Percentiles rank a stretch among this genome's conserved stretches.
These are phyloP conservation scores for Stachybotrys echinatus DNA, from an alignment of 2,329 filamentous ascomycete genomes.

Conservation along the genomic window DNA sequence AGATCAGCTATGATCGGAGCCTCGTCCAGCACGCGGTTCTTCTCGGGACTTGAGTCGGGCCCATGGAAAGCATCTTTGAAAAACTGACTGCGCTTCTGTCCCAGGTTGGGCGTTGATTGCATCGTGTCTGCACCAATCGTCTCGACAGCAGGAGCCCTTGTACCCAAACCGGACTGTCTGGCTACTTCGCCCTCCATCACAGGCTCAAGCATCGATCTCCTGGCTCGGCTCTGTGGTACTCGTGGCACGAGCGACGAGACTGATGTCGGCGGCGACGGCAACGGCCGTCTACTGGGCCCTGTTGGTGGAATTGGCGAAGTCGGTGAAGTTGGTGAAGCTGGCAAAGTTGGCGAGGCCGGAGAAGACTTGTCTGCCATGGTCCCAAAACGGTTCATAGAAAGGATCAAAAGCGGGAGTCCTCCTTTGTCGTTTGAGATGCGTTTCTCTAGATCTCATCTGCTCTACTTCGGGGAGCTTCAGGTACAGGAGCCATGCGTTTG, in stretches of 20 bases:
- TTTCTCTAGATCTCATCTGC: too few species aligned
- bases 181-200: conserved; percentile 20
- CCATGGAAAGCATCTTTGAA: conserved; percentile 38
- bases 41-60: conserved; percentile 14
- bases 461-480: too few species aligned
- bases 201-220: conserved; percentile 17
- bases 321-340: not conserved
- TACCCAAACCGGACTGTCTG: conserved; percentile 8
- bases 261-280: not conserved
- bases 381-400: not conserved
- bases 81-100: conserved; percentile 22
- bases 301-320: not conserved
- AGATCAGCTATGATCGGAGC: conserved; percentile 10
- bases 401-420: not conserved
- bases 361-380: not conserved
- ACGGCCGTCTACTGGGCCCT: not conserved
- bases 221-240: not conserved
- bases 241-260: not conserved
- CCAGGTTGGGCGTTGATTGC: conserved; percentile 11
- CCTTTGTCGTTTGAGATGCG: not conserved
- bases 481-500: too few species aligned
- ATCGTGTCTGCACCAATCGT: not conserved
- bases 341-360: not conserved
- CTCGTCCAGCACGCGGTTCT: conserved; percentile 45
- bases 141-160: not conserved